These are phyloP conservation scores for Kwoniella botswanensis DNA, from an alignment of 768 basidiomycete genomes.

Conservation along the genomic window DNA sequence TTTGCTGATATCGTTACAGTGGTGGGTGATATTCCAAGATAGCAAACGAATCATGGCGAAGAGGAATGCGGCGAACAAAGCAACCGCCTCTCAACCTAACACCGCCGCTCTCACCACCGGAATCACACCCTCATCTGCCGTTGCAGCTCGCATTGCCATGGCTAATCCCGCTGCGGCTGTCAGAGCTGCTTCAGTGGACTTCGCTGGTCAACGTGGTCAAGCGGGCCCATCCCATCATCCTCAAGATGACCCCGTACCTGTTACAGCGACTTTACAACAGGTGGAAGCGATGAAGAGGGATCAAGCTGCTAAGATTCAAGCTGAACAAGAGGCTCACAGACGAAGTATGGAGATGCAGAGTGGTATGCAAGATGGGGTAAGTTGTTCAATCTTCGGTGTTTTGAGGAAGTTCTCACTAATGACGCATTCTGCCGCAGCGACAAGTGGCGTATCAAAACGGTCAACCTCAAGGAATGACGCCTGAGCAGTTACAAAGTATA, in stretches of 20 bases:
- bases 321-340: slow-evolving; percentile 16
- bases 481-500: slow-evolving; percentile 18
- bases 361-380: slow-evolving; percentile 9
- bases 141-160: slow-evolving; percentile 35
- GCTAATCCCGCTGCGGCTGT: slow-evolving; percentile 32
- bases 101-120: slow-evolving; percentile 11
- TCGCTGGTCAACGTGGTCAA: slow-evolving; percentile 12
- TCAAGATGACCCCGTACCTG: slow-evolving; percentile 11
- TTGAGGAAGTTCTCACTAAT: background rate
- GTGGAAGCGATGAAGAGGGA: slow-evolving; percentile 29
- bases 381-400: background rate
- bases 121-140: slow-evolving; percentile 29
- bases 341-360: background rate
- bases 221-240: background rate
- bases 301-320: slow-evolving; percentile 30
- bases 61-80: background rate
- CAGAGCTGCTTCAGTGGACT: slow-evolving; percentile 27
- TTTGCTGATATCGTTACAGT: slow-evolving; percentile 19
- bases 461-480: slow-evolving; percentile 12
- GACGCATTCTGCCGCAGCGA: background rate
- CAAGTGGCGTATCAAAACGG: slow-evolving; percentile 11
- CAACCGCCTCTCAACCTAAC: background rate
- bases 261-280: slow-evolving; percentile 23
- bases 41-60: slow-evolving; percentile 10
- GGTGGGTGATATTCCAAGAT: slow-evolving; percentile 31